phyloP scores from a whole-genome alignment of 441 rosid species.

The Rhodomyrtus psidioides region DNA sequence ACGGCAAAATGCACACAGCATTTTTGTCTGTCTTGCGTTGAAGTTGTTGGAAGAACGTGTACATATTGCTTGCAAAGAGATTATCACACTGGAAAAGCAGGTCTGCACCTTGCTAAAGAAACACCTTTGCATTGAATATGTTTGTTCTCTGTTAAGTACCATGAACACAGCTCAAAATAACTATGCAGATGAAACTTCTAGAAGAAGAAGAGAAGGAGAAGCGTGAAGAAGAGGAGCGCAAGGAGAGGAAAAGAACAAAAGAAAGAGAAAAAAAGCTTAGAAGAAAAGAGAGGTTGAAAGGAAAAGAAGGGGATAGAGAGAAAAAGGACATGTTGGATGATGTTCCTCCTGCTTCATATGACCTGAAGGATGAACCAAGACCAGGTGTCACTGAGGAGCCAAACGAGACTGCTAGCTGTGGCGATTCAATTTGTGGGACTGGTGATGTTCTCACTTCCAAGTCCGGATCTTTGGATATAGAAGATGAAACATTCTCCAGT shows the following conservation, averaged over 20 bases:
- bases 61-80: constrained; percentile 97
- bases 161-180: not conserved
- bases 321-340: constrained; percentile 26
- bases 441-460: constrained; percentile 40
- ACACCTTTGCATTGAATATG: not conserved
- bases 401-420: constrained; percentile 22
- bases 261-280: constrained; percentile 39
- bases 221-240: constrained; percentile 91
- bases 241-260: constrained; percentile 58
- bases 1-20: constrained; percentile 94
- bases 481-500: constrained; percentile 26
- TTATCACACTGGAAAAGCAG: constrained; percentile 89
- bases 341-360: constrained; percentile 21
- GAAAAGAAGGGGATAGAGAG: constrained; percentile 66
- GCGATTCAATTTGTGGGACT: constrained; percentile 37
- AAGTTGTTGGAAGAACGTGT: constrained; percentile 87
- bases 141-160: not conserved
- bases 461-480: constrained; percentile 44
- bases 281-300: constrained; percentile 82
- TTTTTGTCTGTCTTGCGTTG: constrained; percentile 80
- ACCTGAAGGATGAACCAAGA: constrained; percentile 38
- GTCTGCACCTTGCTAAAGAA: constrained; percentile 22
- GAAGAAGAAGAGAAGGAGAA: constrained; percentile 98
- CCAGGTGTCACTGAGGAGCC: constrained; percentile 38
- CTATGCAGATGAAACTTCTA: constrained; percentile 70